phyloP scores from a whole-genome alignment of 2,329 filamentous ascomycete genomes.

The Raffaelea albimanens region DNA sequence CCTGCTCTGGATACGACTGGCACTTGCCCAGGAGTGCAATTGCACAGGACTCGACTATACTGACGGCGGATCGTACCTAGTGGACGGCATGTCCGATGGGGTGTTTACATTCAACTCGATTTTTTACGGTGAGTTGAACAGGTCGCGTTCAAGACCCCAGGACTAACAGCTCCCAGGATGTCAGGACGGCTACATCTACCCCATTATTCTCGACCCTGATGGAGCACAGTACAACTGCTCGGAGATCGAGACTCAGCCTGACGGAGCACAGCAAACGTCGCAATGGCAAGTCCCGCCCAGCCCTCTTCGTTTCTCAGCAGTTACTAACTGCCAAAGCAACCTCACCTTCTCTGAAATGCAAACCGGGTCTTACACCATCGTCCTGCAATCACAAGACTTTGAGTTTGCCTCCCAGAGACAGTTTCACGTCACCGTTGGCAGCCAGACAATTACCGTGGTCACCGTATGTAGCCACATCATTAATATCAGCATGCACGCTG shows the following conservation, averaged over 20 bases:
- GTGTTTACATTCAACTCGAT: slow-evolving; percentile 15
- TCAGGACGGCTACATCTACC: slow-evolving; percentile 11
- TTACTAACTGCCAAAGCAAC: too few species aligned
- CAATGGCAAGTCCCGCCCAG: slow-evolving; percentile 7
- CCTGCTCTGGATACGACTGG: not conserved
- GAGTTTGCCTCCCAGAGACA: slow-evolving; percentile 14
- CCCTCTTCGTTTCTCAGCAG: not conserved
- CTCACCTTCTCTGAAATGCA: slow-evolving; percentile 5
- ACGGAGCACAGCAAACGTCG: slow-evolving; percentile 8
- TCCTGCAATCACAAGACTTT: slow-evolving; percentile 15
- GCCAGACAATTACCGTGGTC: slow-evolving; percentile 10
- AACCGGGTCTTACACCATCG: slow-evolving; percentile 12
- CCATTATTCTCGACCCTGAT: slow-evolving; percentile 13
- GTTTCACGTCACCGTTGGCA: slow-evolving; percentile 13
- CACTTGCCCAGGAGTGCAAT: slow-evolving; percentile 8
- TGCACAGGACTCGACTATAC: slow-evolving; percentile 17
- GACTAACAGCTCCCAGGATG: slow-evolving; percentile 3
- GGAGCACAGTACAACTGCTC: slow-evolving; percentile 13
- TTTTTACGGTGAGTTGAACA: slow-evolving; percentile 12
- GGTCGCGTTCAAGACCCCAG: not conserved
- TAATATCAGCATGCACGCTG: not conserved
- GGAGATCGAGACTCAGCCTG: slow-evolving; percentile 9
- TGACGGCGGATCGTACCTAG: slow-evolving; percentile 16
- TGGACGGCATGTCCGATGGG: slow-evolving; percentile 11
- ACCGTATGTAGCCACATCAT: slow-evolving; percentile 3